Conservation (phyloP, 208 protist species). For the Trichomonas gallinae region DNA sequence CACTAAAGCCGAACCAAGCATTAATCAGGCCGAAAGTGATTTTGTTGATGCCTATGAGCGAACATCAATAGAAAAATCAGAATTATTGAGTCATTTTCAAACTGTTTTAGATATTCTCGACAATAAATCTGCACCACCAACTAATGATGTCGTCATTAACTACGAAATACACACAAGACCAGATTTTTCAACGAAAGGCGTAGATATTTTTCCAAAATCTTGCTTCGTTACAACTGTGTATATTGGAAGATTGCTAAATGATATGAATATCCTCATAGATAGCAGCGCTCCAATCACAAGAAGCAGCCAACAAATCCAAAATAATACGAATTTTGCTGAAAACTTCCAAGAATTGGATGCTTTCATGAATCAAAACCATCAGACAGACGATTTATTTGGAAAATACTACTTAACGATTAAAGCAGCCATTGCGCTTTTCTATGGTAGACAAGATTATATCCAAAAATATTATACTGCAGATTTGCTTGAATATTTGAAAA, state of each 20-base stretch:
- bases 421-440: neutral
- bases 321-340: neutral
- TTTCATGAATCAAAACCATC: neutral
- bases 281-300: neutral
- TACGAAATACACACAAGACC: neutral
- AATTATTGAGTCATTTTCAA: neutral
- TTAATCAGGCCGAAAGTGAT: neutral
- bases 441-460: neutral
- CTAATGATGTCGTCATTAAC: neutral
- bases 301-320: neutral
- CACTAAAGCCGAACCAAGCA: neutral
- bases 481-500: neutral
- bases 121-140: neutral
- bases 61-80: neutral
- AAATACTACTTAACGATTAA: neutral
- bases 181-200: neutral
- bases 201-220: neutral
- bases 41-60: neutral
- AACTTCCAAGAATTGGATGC: neutral
- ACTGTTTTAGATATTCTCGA: neutral
- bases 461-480: neutral
- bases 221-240: neutral
- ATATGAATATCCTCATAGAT: neutral
- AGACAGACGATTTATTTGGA: neutral
- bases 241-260: neutral